phyloP scores from a whole-genome alignment of 2,329 filamentous ascomycete species.

The Penicillium capsulatum region DNA sequence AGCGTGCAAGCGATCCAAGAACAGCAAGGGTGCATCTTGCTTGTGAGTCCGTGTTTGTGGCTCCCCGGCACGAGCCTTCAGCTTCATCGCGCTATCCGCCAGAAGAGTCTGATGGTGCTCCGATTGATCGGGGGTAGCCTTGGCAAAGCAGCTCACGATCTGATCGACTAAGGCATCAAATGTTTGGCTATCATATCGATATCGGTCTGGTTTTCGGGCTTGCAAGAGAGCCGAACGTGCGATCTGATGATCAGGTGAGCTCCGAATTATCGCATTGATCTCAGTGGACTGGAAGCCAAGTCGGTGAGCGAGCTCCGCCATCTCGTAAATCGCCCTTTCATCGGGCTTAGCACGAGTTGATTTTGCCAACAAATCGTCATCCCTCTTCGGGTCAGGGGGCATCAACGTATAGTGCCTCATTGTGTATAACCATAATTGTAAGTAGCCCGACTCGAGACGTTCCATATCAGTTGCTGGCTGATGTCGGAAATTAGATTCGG shows the following conservation, averaged over 20 bases:
- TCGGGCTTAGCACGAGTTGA: constrained; percentile 13
- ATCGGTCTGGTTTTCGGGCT: constrained; percentile 18
- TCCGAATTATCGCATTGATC: constrained; percentile 14
- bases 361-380: constrained; percentile 12
- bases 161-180: constrained; percentile 17
- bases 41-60: constrained; percentile 11
- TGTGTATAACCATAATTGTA: constrained; percentile 30
- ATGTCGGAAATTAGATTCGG: constrained; percentile 8
- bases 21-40: constrained; percentile 18
- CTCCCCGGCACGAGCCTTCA: constrained; percentile 13
- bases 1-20: constrained; percentile 17
- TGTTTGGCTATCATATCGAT: constrained; percentile 13
- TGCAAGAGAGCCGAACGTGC: constrained; percentile 17
- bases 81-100: constrained; percentile 12
- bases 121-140: constrained; percentile 13
- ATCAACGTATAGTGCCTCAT: constrained; percentile 30
- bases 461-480: constrained; percentile 8
- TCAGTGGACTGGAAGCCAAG: constrained; percentile 20
- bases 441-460: constrained; percentile 19
- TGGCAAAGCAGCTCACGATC: constrained; percentile 19
- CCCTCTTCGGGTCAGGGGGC: constrained; percentile 13
- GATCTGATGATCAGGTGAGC: constrained; percentile 19
- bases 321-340: constrained; percentile 17
- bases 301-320: constrained; percentile 19
- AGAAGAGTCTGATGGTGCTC: constrained; percentile 7